Conservation (phyloP, 2,329 filamentous ascomycete species). For the Phialocephala subalpina region DNA sequence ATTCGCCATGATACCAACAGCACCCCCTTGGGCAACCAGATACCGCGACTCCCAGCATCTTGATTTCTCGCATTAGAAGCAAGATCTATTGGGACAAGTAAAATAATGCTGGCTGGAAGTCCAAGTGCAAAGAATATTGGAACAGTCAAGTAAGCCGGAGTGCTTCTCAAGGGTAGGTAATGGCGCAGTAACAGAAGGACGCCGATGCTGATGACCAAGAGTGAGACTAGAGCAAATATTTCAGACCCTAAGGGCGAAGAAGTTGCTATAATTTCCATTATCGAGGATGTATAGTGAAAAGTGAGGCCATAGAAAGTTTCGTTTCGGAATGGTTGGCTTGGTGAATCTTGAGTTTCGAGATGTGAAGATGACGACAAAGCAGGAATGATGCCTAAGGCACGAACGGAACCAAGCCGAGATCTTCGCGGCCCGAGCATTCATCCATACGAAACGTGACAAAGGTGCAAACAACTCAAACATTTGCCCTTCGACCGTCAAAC, state of each 20-base stretch:
- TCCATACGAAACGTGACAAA: no score
- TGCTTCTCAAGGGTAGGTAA: slow-evolving; percentile 89
- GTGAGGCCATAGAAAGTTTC: background rate
- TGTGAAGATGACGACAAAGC: background rate
- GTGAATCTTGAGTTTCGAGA: background rate
- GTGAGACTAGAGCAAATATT: slow-evolving; percentile 77
- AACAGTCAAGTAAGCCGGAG: slow-evolving; percentile 86
- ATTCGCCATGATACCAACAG: slow-evolving; percentile 93
- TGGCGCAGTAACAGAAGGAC: slow-evolving; percentile 87
- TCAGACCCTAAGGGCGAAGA: slow-evolving; percentile 78
- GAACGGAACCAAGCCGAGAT: background rate
- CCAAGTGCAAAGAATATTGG: slow-evolving; percentile 97
- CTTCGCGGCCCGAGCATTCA: no score
- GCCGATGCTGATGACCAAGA: slow-evolving; percentile 76
- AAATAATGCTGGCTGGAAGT: slow-evolving; percentile 87
- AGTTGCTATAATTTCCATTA: slow-evolving; percentile 49
- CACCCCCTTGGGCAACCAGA: slow-evolving; percentile 84
- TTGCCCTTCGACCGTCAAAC: no score
- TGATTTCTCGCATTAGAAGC: slow-evolving; percentile 82
- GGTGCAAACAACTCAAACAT: no score
- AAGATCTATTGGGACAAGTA: slow-evolving; percentile 95
- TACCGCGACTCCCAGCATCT: slow-evolving; percentile 75
- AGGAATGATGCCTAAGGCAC: background rate
- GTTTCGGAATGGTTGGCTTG: background rate
- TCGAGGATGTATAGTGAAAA: slow-evolving; percentile 16